Conservation (phyloP, 305 asterid species). For the Caryopteris hybrid region DNA sequence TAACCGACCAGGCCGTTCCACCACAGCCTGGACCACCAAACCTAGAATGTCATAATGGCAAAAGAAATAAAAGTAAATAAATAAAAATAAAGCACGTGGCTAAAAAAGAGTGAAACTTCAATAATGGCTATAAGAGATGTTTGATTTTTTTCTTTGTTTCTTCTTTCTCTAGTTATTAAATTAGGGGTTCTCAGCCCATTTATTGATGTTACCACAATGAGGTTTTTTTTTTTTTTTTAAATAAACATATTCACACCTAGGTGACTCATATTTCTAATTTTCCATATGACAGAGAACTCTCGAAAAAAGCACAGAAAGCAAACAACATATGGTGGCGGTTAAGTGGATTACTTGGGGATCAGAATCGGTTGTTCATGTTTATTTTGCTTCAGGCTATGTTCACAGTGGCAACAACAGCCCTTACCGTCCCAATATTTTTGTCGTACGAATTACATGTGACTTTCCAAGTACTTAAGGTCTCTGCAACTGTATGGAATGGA, state of each 20-base stretch:
- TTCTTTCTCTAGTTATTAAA: no score
- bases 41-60: no score
- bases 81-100: no score
- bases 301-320: slow-evolving; percentile 92
- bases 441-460: slow-evolving; percentile 61
- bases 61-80: no score
- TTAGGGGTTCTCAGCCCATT: no score
- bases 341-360: slow-evolving; percentile 90
- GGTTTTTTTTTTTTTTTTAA: no score
- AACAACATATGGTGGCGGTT: slow-evolving; percentile 95
- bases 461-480: slow-evolving; percentile 80
- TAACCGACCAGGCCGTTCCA: no score
- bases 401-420: slow-evolving; percentile 84
- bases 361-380: slow-evolving; percentile 87
- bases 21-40: no score
- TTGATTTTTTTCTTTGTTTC: no score
- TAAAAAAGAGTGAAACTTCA: no score
- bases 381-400: slow-evolving; percentile 79
- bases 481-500: slow-evolving; percentile 92
- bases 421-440: slow-evolving; percentile 83
- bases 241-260: neutral
- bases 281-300: slow-evolving; percentile 59
- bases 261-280: slow-evolving; percentile 2
- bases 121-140: neutral
- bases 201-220: no score